These are phyloP conservation scores for Penicillium sp. DNA, from an alignment of 2,329 filamentous ascomycete species.

Conservation along the genomic window DNA sequence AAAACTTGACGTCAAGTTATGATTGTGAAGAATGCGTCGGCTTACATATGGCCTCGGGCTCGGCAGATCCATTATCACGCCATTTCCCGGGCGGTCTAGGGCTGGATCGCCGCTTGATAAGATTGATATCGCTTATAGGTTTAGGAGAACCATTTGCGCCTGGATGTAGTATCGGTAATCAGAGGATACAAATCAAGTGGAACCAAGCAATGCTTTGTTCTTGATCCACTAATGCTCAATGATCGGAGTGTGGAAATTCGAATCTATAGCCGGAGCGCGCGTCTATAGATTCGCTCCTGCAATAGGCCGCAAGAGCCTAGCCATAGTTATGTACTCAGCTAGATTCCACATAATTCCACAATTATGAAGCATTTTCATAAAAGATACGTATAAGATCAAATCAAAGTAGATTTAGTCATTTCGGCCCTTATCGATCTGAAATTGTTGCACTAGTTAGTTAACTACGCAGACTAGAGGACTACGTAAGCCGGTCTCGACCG, in stretches of 20 bases:
- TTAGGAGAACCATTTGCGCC: not conserved
- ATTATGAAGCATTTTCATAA: not conserved
- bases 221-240: not conserved
- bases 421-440: not conserved
- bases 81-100: conserved; percentile 1
- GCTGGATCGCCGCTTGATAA: not conserved
- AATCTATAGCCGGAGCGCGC: not conserved
- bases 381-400: not conserved
- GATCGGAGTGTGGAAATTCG: not conserved
- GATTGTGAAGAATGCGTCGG: not conserved
- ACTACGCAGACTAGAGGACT: not conserved
- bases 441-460: not conserved
- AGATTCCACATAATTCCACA: not conserved
- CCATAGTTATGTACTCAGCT: not conserved
- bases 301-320: not conserved
- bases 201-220: no score
- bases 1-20: not conserved
- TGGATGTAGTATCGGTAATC: not conserved
- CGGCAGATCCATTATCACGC: not conserved
- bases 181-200: not conserved
- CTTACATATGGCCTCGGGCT: not conserved
- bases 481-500: conserved; percentile 11
- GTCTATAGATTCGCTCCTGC: not conserved
- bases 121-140: not conserved
- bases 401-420: not conserved